Conservation (phyloP, 176 grass and related monocot genomes). For the Tillandsia fasciculata region DNA sequence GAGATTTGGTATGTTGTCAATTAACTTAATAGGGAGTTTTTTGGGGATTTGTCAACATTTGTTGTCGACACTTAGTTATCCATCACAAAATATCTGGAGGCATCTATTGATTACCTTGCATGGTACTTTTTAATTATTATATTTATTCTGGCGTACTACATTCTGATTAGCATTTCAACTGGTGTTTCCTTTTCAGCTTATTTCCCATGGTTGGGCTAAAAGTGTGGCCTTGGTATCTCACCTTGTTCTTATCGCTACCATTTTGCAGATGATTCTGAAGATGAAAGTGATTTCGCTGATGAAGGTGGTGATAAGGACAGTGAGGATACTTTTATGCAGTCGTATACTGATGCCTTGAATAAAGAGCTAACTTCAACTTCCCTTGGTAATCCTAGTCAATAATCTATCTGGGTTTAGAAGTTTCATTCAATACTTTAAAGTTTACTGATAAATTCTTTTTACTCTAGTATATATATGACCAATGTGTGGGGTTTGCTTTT, state of each 20-base stretch:
- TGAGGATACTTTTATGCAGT: slow-evolving; percentile 58
- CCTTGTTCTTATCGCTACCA: background rate
- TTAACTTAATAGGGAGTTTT: no score
- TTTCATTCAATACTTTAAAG: background rate
- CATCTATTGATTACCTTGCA: no score
- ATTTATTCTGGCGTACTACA: no score
- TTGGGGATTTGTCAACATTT: no score
- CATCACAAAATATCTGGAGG: no score
- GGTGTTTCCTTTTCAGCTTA: no score
- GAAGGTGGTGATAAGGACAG: slow-evolving; percentile 36
- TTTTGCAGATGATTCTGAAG: slow-evolving; percentile 73
- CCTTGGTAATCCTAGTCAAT: background rate
- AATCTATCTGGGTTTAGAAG: background rate
- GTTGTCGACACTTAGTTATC: no score
- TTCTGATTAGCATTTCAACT: no score
- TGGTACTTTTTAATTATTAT: no score
- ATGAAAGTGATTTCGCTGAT: slow-evolving; percentile 42
- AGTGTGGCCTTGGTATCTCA: background rate
- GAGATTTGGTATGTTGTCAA: no score
- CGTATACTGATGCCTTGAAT: slow-evolving; percentile 85
- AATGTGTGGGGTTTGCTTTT: background rate
- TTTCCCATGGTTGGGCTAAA: no score
- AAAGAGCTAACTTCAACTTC: slow-evolving; percentile 65
- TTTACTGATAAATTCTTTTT: background rate
- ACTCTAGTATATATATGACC: background rate